A percentile compares a stretch with the other conserved stretches of the same genome.
These are phyloP conservation scores for Solanum microdontum DNA, from an alignment of 257 asterid species.

Conservation along the genomic window DNA sequence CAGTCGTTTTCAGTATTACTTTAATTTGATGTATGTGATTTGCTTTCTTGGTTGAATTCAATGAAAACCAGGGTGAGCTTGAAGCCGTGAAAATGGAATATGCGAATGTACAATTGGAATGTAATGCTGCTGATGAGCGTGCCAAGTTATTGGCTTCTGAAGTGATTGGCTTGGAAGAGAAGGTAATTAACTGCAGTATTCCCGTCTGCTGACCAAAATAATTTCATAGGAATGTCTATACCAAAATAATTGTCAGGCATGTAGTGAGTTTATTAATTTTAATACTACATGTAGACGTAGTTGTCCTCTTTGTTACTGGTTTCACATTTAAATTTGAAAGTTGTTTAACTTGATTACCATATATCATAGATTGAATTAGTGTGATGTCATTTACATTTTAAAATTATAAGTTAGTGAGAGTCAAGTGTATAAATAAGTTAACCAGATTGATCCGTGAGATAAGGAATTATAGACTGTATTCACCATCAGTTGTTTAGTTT, in stretches of 20 bases:
- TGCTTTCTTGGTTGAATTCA: not conserved
- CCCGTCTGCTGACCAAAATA: not conserved
- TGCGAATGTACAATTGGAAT: constrained; percentile 77
- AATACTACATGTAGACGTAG: not conserved
- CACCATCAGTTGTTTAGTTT: not conserved
- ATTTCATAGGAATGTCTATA: not conserved
- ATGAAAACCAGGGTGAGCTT: constrained; percentile 60
- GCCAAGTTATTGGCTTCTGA: constrained; percentile 90
- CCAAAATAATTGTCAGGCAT: not conserved
- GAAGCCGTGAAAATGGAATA: constrained; percentile 64
- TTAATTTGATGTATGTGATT: not conserved
- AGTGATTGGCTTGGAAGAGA: constrained; percentile 95
- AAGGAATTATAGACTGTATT: not conserved
- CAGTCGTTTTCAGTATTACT: not conserved
- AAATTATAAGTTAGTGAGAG: not conserved
- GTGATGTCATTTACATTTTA: not conserved
- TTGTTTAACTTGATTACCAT: not conserved
- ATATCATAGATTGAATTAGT: not conserved
- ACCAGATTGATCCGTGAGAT: not conserved
- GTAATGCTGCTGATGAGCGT: constrained; percentile 96
- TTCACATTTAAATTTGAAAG: not conserved
- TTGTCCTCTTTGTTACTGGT: not conserved
- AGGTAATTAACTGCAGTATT: constrained; percentile 33
- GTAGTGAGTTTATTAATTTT: not conserved
- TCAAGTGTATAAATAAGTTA: not conserved